Evolutionary conservation across 2,329 filamentous ascomycete species (phyloP).

Genomic region (Colletotrichum melonis): DNA sequence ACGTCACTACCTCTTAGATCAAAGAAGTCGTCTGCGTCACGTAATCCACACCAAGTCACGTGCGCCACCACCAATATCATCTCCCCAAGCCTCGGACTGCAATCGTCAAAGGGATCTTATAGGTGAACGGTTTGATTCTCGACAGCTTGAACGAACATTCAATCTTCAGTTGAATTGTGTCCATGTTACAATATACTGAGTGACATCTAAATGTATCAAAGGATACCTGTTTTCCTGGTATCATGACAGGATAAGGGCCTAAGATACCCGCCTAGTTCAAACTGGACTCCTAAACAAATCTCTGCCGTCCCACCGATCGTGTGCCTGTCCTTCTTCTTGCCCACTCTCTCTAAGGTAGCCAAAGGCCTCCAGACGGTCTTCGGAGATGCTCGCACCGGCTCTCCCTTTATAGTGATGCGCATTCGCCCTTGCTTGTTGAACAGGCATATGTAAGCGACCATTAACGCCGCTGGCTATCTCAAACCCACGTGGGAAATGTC

Average conservation of each 20-base stretch:
- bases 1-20: slow-evolving; percentile 4
- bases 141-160: background rate
- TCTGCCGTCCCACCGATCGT: slow-evolving; percentile 9
- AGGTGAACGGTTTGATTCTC: background rate
- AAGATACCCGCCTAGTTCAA: slow-evolving; percentile 9
- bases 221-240: slow-evolving; percentile 18
- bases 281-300: slow-evolving; percentile 19
- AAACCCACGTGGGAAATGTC: background rate
- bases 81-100: background rate
- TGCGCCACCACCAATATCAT: slow-evolving; percentile 34
- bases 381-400: slow-evolving; percentile 8
- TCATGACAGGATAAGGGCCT: slow-evolving; percentile 19
- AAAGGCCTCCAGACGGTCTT: background rate
- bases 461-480: background rate
- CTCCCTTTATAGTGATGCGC: slow-evolving; percentile 1
- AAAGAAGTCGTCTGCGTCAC: slow-evolving; percentile 39
- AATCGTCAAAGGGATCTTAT: no score
- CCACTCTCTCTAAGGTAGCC: slow-evolving; percentile 3
- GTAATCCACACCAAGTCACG: slow-evolving; percentile 52
- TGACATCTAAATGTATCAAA: slow-evolving; percentile 20
- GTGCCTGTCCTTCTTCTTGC: slow-evolving; percentile 25
- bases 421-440: slow-evolving; percentile 1
- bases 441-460: background rate
- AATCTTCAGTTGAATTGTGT: background rate
- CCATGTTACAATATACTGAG: background rate